These are phyloP conservation scores for Penicillium sp. DNA, from an alignment of 2,329 filamentous ascomycete genomes.

Conservation along the genomic window DNA sequence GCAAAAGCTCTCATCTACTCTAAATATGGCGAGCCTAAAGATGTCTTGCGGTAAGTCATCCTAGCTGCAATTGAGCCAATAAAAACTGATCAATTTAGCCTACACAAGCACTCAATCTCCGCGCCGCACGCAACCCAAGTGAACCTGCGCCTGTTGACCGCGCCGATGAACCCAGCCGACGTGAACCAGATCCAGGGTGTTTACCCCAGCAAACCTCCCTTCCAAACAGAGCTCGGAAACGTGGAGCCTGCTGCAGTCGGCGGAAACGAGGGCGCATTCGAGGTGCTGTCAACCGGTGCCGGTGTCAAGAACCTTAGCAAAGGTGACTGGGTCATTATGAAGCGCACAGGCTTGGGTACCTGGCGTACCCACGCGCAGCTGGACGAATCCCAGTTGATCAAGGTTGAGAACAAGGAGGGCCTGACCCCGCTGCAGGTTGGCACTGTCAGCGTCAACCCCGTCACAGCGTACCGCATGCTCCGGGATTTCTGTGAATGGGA, in stretches of 20 bases:
- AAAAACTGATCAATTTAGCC: slow-evolving; percentile 15
- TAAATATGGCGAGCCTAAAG: slow-evolving; percentile 43
- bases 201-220: slow-evolving; percentile 75
- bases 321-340: slow-evolving; percentile 93
- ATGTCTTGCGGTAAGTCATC: slow-evolving; percentile 36
- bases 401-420: slow-evolving; percentile 60
- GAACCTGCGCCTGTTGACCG: slow-evolving; percentile 77
- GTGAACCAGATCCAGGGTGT: slow-evolving; percentile 97
- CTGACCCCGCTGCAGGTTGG: slow-evolving; percentile 70
- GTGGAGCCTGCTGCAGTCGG: slow-evolving; percentile 57
- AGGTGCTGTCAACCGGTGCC: slow-evolving; percentile 65
- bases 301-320: slow-evolving; percentile 53
- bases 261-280: slow-evolving; percentile 81
- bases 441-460: slow-evolving; percentile 85
- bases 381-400: slow-evolving; percentile 53
- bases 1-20: slow-evolving; percentile 43
- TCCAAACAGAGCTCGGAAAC: slow-evolving; percentile 69
- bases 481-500: slow-evolving; percentile 59
- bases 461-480: slow-evolving; percentile 88
- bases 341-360: slow-evolving; percentile 72
- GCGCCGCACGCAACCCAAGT: slow-evolving; percentile 52
- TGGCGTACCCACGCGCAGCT: slow-evolving; percentile 86
- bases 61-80: not conserved
- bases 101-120: slow-evolving; percentile 44
- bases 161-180: slow-evolving; percentile 92